Evolutionary conservation across 108 stramenopile species (phyloP).

Genomic region (Pseudonitzschia pungens): DNA sequence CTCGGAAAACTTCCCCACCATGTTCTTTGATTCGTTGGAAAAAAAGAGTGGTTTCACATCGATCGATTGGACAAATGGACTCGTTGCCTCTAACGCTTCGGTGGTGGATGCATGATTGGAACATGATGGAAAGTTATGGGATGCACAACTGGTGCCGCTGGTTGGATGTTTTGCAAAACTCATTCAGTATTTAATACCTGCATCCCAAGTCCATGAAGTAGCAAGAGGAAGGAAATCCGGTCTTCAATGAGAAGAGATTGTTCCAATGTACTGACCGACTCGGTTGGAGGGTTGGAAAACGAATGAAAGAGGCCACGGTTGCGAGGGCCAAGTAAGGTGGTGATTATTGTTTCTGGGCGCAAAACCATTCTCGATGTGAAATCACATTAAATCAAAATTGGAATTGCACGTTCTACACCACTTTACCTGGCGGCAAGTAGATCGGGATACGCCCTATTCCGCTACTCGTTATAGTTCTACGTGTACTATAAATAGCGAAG

Average conservation of each 20-base stretch:
- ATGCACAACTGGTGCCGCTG: slow-evolving; percentile 63
- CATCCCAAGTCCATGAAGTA: slow-evolving; percentile 51
- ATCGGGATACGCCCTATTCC: no score
- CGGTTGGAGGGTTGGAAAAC: slow-evolving; percentile 26
- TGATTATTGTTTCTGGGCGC: no score
- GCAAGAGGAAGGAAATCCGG: slow-evolving; percentile 49
- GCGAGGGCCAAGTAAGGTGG: neutral
- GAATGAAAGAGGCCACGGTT: slow-evolving; percentile 5
- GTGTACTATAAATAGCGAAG: no score
- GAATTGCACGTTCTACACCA: no score
- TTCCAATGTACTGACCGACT: slow-evolving; percentile 42
- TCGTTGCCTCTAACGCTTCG: slow-evolving; percentile 41
- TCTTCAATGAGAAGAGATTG: slow-evolving; percentile 49
- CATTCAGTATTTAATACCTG: slow-evolving; percentile 39
- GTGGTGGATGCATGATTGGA: slow-evolving; percentile 42
- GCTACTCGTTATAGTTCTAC: no score
- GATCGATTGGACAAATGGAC: slow-evolving; percentile 67
- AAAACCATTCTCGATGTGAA: no score
- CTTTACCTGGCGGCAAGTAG: no score
- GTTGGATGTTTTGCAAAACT: slow-evolving; percentile 29
- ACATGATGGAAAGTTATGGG: slow-evolving; percentile 52
- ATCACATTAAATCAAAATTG: no score
- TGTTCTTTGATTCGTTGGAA: slow-evolving; percentile 49
- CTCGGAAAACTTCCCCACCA: slow-evolving; percentile 56
- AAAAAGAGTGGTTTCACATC: slow-evolving; percentile 22